phyloP scores from a whole-genome alignment of 768 basidiomycete species.

The Suillus luteus region DNA sequence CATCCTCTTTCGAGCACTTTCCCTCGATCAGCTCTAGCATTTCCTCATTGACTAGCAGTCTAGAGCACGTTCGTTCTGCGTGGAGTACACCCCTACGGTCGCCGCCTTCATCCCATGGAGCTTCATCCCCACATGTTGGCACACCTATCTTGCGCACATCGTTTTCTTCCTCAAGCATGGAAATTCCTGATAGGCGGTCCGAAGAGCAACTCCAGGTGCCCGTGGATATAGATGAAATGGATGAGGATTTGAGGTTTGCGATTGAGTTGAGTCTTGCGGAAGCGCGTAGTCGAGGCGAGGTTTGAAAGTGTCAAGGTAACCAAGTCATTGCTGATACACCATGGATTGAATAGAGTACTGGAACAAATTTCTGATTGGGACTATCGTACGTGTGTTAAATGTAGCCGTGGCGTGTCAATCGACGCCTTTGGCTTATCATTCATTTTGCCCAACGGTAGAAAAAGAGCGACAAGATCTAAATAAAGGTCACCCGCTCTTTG shows the following conservation, averaged over 20 bases:
- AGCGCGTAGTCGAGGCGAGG: conserved; percentile 16
- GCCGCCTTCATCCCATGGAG: conserved; percentile 16
- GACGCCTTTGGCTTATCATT: not conserved
- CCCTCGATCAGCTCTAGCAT: conserved; percentile 36
- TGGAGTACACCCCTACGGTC: conserved; percentile 43
- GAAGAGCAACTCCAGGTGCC: not conserved
- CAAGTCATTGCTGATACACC: not conserved
- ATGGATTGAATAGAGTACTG: not conserved
- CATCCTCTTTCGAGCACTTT: conserved; percentile 34
- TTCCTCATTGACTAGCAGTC: conserved; percentile 23
- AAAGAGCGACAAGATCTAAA: too few relatives aligned
- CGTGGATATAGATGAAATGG: conserved; percentile 42
- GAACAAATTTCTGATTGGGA: not conserved
- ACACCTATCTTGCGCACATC: conserved; percentile 19
- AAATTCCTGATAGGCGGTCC: conserved; percentile 6
- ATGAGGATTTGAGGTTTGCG: conserved; percentile 65
- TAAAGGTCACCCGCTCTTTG: not conserved
- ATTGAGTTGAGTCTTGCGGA: conserved; percentile 75
- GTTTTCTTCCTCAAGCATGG: conserved; percentile 20
- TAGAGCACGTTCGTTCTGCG: conserved; percentile 30
- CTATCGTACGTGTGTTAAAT: not conserved
- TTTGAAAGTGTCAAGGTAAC: not conserved
- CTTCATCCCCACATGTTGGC: conserved; percentile 20
- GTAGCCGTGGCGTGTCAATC: not conserved
- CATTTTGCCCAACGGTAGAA: not conserved